Evolutionary conservation across 148 eudicot genomes (phyloP), one percentile per base, ranked within the genome.

Genomic region (Fagopyrum tataricum): DNA sequence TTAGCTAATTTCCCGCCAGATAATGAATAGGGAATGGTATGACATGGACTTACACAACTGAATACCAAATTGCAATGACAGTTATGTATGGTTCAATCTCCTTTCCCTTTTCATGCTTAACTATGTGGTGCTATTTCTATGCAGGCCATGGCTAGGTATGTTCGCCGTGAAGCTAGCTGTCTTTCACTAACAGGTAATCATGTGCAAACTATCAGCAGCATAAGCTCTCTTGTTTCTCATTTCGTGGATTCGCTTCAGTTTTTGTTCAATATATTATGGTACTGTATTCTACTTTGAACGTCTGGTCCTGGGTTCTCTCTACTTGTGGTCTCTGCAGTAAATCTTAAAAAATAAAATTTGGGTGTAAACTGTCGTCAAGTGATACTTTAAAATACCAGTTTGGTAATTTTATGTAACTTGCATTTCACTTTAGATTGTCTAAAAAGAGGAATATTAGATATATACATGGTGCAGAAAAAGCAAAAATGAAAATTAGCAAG

Each of bases 61-160:
- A 46, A 46, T 46, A 46, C 11, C 49, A 46, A 46, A 46, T 14
- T 46, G 49, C 15, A 46, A 46, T 46, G 18, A 5, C 4, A 14
- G 55, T 9, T 15, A 17, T 37, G n/a, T 37, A 18, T 31, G 69
- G 18, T 31, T 64, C 37, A 64, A 37, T 71, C 23, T 48, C 8
- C 44, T 53, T 69, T 61, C 70, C 26, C 23, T 70, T 66, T 56
- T 71, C 26, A 41, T 24, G 31, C 31, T 23, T 78, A 31, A 51
- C 66, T 52, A 73, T 39, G 14, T 49, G 55, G 6, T 49, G 43
- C 56, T 21, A 47, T 72, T 23, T 72, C 31, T 51, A 44, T 78
- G 51, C 85, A 94, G 98, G 98, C 96, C 71, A 84, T 94, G 90
- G 84, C 93, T 58, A 89, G 96, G 70, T 91, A 91, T 88, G 85